phyloP scores from a whole-genome alignment of 202 grass and related monocot species.

The Saccharum hybrid region DNA sequence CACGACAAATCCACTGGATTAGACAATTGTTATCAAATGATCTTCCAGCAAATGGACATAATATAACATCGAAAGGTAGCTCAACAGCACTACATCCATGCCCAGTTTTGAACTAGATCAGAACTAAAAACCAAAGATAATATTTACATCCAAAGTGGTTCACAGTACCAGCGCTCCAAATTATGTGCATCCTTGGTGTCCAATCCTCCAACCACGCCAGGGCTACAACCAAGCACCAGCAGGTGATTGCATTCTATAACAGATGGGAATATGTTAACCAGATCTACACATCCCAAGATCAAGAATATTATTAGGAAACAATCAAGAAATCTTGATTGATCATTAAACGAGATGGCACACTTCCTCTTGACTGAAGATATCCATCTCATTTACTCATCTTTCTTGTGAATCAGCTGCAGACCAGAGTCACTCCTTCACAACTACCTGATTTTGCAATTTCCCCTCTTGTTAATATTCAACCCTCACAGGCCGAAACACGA shows the following conservation, averaged over 20 bases:
- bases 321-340: conserved; percentile 19
- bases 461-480: conserved; percentile 59
- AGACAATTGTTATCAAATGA: conserved; percentile 9
- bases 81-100: conserved; percentile 34
- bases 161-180: conserved; percentile 12
- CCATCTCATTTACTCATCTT: conserved; percentile 1
- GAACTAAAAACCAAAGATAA: conserved; percentile 1
- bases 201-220: conserved; percentile 30
- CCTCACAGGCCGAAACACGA: conserved; percentile 62
- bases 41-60: conserved; percentile 20
- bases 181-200: conserved; percentile 32
- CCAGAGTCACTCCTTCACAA: conserved; percentile 28
- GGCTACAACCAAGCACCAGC: conserved; percentile 8
- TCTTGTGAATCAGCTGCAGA: conserved; percentile 39
- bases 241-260: conserved; percentile 13
- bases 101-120: conserved; percentile 24
- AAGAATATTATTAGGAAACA: conserved; percentile 37
- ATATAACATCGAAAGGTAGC: conserved; percentile 1
- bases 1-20: background rate
- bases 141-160: conserved; percentile 50
- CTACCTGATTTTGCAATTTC: conserved; percentile 13
- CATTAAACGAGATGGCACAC: background rate
- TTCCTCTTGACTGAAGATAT: conserved; percentile 5
- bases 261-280: conserved; percentile 14
- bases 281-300: conserved; percentile 28